Conservation (phyloP, 1,284 basidiomycete genomes). For the Mycena sp. region DNA sequence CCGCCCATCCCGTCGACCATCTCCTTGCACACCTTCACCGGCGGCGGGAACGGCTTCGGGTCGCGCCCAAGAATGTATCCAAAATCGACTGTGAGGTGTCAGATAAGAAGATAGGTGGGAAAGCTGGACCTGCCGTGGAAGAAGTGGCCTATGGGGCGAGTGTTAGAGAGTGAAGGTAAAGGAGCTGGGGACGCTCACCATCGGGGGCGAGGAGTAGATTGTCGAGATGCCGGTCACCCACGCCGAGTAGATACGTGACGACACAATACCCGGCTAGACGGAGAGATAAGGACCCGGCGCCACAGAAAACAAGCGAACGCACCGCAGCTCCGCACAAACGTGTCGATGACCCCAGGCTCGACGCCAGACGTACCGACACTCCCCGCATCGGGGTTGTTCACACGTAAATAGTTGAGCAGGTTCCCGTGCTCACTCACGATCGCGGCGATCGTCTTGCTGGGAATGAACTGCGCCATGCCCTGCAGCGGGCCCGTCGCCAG, state of each 20-base stretch:
- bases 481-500: slow-evolving; percentile 93
- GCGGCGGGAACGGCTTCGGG: slow-evolving; percentile 97
- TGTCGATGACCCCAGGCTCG: slow-evolving; percentile 92
- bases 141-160: slow-evolving; percentile 69
- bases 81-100: slow-evolving; percentile 82
- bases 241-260: slow-evolving; percentile 95
- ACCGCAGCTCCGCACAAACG: slow-evolving; percentile 98
- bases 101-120: not conserved
- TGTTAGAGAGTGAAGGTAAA: slow-evolving; percentile 1
- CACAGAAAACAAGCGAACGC: slow-evolving; percentile 44
- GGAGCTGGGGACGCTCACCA: slow-evolving; percentile 61
- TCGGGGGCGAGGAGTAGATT: slow-evolving; percentile 95
- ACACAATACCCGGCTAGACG: slow-evolving; percentile 95
- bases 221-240: slow-evolving; percentile 97
- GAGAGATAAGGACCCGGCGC: slow-evolving; percentile 19
- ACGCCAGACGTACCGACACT: slow-evolving; percentile 94
- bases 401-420: slow-evolving; percentile 88
- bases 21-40: slow-evolving; percentile 98
- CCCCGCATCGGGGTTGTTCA: slow-evolving; percentile 89
- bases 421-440: slow-evolving; percentile 95
- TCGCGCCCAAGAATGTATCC: slow-evolving; percentile 98
- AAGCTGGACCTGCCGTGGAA: slow-evolving; percentile 73
- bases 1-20: slow-evolving; percentile 99
- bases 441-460: slow-evolving; percentile 93
- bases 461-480: slow-evolving; percentile 97